These are phyloP conservation scores for Blastomyces emzantsi DNA, from an alignment of 2,329 filamentous ascomycete species.

Conservation along the genomic window DNA sequence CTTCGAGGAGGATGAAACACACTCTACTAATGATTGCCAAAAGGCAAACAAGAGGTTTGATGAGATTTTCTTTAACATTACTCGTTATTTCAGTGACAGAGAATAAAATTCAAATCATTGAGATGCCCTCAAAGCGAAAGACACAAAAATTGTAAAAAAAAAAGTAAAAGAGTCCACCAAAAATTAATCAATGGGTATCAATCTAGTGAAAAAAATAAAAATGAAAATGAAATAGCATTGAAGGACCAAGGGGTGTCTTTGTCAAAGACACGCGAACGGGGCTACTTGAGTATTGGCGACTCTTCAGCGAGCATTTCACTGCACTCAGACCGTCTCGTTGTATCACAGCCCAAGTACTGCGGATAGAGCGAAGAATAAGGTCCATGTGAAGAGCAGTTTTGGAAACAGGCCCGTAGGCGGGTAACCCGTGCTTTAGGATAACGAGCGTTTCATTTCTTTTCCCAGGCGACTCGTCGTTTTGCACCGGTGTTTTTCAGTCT, in stretches of 20 bases:
- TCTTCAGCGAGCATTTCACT: slow-evolving; percentile 8
- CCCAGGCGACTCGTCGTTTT: neutral
- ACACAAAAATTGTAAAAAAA: neutral
- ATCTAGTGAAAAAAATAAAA: neutral
- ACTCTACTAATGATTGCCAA: neutral
- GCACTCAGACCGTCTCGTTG: slow-evolving; percentile 10
- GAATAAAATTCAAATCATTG: neutral
- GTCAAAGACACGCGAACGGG: neutral
- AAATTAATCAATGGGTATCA: slow-evolving; percentile 2
- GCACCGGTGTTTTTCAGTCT: neutral
- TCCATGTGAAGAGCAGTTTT: slow-evolving; percentile 10
- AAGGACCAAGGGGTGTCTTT: neutral
- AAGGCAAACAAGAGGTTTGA: neutral
- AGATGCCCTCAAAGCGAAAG: neutral
- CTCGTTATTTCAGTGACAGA: neutral
- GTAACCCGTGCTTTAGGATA: slow-evolving; percentile 9
- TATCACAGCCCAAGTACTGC: slow-evolving; percentile 11
- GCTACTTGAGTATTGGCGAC: neutral
- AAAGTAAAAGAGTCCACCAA: neutral
- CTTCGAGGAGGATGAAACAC: neutral
- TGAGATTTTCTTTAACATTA: neutral
- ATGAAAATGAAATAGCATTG: neutral
- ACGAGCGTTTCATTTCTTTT: neutral
- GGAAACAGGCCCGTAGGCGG: slow-evolving; percentile 13
- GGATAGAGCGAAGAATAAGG: slow-evolving; percentile 12